Base-by-base conservation (phyloP, 139 green algal genomes). In the Chlorella sp. region DNA sequence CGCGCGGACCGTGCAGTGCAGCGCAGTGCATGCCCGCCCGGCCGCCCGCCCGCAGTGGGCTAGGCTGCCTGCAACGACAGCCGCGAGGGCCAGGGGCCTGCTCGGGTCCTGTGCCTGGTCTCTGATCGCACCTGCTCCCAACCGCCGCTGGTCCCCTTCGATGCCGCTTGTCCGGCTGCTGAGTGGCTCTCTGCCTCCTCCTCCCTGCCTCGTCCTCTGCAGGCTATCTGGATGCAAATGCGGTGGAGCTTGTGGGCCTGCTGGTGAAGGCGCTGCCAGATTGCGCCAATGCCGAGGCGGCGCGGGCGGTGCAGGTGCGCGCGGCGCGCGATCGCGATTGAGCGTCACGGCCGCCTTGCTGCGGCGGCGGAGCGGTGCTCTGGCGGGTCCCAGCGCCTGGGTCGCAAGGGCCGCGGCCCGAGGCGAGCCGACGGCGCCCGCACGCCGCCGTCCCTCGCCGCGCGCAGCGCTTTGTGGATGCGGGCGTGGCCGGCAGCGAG, bases 161-260 rank as follows among this genome's bases (percentile, higher is more conserved):
- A n/a, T n/a, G n/a, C n/a, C n/a, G n/a, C n/a, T n/a, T n/a, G n/a
- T n/a, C n/a, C n/a, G n/a, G n/a, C n/a, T n/a, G n/a, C n/a, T n/a
- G n/a, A n/a, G n/a, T n/a, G n/a, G n/a, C n/a, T n/a, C n/a, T n/a
- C n/a, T n/a, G n/a, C n/a, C n/a, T n/a, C n/a, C n/a, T n/a, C n/a
- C n/a, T n/a, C n/a, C n/a, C n/a, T n/a, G n/a, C n/a, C n/a, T n/a
- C n/a, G n/a, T n/a, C n/a, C n/a, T n/a, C 42, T 80, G 36, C 87
- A 94, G 89, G 74, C 8, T 91, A 90, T 42, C 12, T 91, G 3
- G 79, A 87, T 15, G n/a, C 46, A 5, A 59, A 88, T 40, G 83
- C 87, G 0, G 45, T 66, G 2, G 84, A 83, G 14, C 72, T 94
- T 8, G 84, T 71, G 0, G 45, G 50, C 27, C 71, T 84, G 21